A percentile compares a stretch with the other conserved stretches of the same genome.
Conservation (phyloP, 1,284 basidiomycete species). For the Hymenochaete sp. region DNA sequence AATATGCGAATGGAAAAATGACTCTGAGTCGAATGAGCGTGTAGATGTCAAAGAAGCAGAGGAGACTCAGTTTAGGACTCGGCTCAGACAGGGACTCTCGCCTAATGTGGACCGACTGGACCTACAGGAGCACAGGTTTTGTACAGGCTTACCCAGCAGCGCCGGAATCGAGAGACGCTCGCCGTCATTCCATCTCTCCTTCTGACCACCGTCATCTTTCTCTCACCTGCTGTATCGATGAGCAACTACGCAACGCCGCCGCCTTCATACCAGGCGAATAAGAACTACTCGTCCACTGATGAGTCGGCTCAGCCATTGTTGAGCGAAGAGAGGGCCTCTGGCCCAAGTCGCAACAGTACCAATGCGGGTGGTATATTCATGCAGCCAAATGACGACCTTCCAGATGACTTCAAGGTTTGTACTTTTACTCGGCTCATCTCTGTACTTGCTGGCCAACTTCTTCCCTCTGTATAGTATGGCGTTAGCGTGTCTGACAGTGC, state of each 20-base stretch:
- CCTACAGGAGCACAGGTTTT: too few relatives aligned
- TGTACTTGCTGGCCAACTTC: not conserved
- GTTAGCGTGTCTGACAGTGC: slow-evolving; percentile 68
- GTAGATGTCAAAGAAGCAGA: too few relatives aligned
- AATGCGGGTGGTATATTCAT: slow-evolving; percentile 47
- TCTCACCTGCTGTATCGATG: too few relatives aligned
- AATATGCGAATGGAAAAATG: too few relatives aligned
- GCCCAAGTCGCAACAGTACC: slow-evolving; percentile 37
- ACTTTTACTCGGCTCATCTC: not conserved
- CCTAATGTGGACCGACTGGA: too few relatives aligned
- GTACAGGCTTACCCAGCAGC: too few relatives aligned
- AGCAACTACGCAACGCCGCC: slow-evolving; percentile 43
- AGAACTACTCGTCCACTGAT: slow-evolving; percentile 31
- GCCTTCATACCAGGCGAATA: slow-evolving; percentile 38
- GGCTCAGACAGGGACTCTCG: too few relatives aligned
- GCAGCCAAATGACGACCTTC: slow-evolving; percentile 63
- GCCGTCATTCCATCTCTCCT: too few relatives aligned
- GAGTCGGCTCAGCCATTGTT: slow-evolving; percentile 40
- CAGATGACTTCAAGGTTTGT: slow-evolving; percentile 76
- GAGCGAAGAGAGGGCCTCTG: slow-evolving; percentile 33
- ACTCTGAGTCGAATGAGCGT: too few relatives aligned
- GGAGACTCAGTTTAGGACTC: too few relatives aligned
- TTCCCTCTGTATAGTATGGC: slow-evolving; percentile 49
- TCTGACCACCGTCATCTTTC: too few relatives aligned
- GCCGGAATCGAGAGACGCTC: too few relatives aligned